Conservation (phyloP, 495 filamentous ascomycete genomes). For the Aspergillus diversus region DNA sequence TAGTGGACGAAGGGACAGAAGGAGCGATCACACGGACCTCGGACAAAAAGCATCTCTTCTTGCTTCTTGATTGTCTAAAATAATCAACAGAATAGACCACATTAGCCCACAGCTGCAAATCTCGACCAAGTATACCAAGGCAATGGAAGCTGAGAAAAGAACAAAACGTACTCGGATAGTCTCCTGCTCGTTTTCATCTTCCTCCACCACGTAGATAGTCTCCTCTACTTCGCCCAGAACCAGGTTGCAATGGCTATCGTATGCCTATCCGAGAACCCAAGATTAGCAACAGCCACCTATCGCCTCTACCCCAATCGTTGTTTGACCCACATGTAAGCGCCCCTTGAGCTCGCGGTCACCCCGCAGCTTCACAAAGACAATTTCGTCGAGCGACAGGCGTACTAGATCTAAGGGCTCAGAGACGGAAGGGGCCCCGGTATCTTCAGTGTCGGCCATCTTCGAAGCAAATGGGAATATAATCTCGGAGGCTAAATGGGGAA, state of each 20-base stretch:
- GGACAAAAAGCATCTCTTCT: conserved; percentile 98
- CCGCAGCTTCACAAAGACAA: conserved; percentile 94
- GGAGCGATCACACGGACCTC: conserved; percentile 63
- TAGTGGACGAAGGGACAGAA: conserved; percentile 1
- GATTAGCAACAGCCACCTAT: conserved; percentile 1
- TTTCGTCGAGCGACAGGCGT: conserved; percentile 88
- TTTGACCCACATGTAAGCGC: conserved; percentile 76
- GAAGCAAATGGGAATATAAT: conserved; percentile 43
- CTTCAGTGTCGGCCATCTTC: conserved; percentile 74
- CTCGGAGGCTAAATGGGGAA: conserved; percentile 11
- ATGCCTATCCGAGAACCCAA: conserved; percentile 65
- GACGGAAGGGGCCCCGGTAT: conserved; percentile 62
- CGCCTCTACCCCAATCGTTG: not conserved
- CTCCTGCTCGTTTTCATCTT: conserved; percentile 85
- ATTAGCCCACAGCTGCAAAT: conserved; percentile 18
- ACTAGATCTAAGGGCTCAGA: conserved; percentile 94
- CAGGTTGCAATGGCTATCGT: conserved; percentile 98
- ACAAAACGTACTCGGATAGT: conserved; percentile 59
- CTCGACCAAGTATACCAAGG: not conserved
- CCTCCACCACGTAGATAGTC: conserved; percentile 87
- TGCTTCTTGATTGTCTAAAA: conserved; percentile 88
- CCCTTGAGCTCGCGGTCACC: conserved; percentile 96
- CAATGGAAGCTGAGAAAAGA: conserved; percentile 1
- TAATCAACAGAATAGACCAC: not conserved
- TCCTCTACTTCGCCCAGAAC: conserved; percentile 97